Base-by-base conservation (phyloP, 305 asterid genomes). In the Fraxinus floribunda region DNA sequence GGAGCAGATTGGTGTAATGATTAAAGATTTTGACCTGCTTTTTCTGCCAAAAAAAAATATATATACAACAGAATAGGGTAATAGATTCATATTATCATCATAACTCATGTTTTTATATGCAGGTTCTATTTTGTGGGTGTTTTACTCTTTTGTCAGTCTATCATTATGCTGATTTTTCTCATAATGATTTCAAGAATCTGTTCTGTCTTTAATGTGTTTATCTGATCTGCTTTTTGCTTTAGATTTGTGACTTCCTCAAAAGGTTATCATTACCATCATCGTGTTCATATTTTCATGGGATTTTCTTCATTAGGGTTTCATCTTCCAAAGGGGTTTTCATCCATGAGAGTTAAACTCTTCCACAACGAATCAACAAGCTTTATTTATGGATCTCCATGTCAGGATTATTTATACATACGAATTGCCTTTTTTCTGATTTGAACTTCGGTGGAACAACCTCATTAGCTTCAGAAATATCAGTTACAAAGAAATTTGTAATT, bases 1-100 rank as follows among this genome's bases (percentile, higher is more conserved):
- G 75, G 88, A 86, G 84, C 91, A 89, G 92, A 92, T 91, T 90
- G 90, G 84, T 81, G 91, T 86, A 88, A 92, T 90, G 92, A 92
- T 93, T 91, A 86, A 83, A 87, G 86, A 10, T 52, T 74, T 90
- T 87, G 90, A 86, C 91, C 82, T 18, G 16, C 39, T 78, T 76
- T 18, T 26, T 39, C 30, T 20, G 8, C 36, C 22, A 0, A 7
- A 38, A 20, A 32, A 11, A 46, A 9, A 52, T 79, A 80, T 80
- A 78, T 64, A 79, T 15, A 83, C 80, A 26, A 80, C 36, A 88
- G 81, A 30, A 77, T 73, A 71, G 80, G 60, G 84, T 32, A 83
- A 60, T 77, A 44, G 84, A 88, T 83, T 78, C 75, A 76, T 83
- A 32, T 80, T 75, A 83, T 83, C 90, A 88, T 88, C 84, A 89